Evolutionary conservation across 2,329 filamentous ascomycete genomes (phyloP).

Genomic region (Acrocalymma vagum): DNA sequence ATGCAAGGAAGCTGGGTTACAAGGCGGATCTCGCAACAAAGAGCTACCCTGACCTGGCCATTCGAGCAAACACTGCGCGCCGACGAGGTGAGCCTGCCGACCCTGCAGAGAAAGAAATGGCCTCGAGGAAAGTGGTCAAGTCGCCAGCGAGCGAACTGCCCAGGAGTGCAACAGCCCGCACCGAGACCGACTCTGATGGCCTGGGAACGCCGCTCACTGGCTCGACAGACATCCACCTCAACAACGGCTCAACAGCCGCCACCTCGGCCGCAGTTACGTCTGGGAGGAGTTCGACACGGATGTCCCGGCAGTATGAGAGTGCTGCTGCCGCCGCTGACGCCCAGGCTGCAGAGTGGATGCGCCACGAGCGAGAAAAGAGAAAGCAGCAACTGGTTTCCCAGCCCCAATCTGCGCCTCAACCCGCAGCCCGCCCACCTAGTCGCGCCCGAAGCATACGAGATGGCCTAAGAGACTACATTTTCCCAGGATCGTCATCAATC

Average conservation of each 20-base stretch:
- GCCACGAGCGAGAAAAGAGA: slow-evolving; percentile 51
- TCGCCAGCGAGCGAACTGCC: slow-evolving; percentile 26
- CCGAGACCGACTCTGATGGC: slow-evolving; percentile 42
- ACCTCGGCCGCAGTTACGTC: slow-evolving; percentile 53
- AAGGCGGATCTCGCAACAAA: slow-evolving; percentile 35
- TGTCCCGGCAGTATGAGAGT: slow-evolving; percentile 45
- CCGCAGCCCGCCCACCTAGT: slow-evolving; percentile 42
- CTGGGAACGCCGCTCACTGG: slow-evolving; percentile 53
- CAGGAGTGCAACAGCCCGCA: slow-evolving; percentile 22
- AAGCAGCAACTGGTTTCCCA: slow-evolving; percentile 29
- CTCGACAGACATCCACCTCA: slow-evolving; percentile 47
- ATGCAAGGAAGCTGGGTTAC: slow-evolving; percentile 31
- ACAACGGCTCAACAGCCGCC: slow-evolving; percentile 51
- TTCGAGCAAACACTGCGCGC: slow-evolving; percentile 42
- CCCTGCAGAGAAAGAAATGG: slow-evolving; percentile 30
- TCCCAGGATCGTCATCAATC: slow-evolving; percentile 43
- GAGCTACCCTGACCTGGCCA: slow-evolving; percentile 33
- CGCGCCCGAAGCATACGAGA: slow-evolving; percentile 47
- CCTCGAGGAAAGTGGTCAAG: slow-evolving; percentile 28
- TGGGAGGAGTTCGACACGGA: slow-evolving; percentile 49
- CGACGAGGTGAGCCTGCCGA: slow-evolving; percentile 35
- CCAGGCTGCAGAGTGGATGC: slow-evolving; percentile 54
- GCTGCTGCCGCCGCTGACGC: slow-evolving; percentile 49
- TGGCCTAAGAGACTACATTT: slow-evolving; percentile 53
- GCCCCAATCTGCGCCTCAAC: slow-evolving; percentile 25